A percentile compares a stretch with the other conserved stretches of the same genome.
Conservation (phyloP, 2,329 filamentous ascomycete genomes). For the Ophiostoma ips region DNA sequence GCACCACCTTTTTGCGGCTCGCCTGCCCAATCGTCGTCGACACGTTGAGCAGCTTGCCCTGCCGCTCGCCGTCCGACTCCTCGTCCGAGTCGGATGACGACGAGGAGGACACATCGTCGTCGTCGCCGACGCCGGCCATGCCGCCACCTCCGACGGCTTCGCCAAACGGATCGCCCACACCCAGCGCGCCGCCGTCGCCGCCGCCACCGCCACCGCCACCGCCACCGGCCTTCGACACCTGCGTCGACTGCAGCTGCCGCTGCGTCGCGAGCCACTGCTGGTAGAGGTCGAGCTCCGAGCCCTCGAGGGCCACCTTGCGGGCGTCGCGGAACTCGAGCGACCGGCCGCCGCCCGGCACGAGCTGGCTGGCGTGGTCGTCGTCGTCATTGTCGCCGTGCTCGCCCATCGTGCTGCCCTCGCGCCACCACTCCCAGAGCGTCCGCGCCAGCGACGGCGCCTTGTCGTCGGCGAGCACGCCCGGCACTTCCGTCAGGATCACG, state of each 20-base stretch:
- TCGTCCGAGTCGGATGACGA: slow-evolving; percentile 77
- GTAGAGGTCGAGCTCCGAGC: slow-evolving; percentile 66
- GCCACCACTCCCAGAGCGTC: slow-evolving; percentile 68
- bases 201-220: not conserved
- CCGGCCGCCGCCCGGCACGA: slow-evolving; percentile 51
- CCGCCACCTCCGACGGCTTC: not conserved
- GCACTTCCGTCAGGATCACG: slow-evolving; percentile 72
- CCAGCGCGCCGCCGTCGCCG: not conserved
- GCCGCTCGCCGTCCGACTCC: slow-evolving; percentile 77
- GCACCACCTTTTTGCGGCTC: slow-evolving; percentile 68
- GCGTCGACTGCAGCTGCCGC: slow-evolving; percentile 69
- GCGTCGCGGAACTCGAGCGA: slow-evolving; percentile 47
- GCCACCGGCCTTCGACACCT: slow-evolving; percentile 41
- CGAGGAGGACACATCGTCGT: slow-evolving; percentile 70
- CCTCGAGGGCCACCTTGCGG: slow-evolving; percentile 51
- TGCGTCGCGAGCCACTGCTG: slow-evolving; percentile 88
- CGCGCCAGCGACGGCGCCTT: slow-evolving; percentile 49
- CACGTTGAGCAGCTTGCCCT: slow-evolving; percentile 82
- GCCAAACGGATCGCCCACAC: not conserved
- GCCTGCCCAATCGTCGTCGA: slow-evolving; percentile 75
- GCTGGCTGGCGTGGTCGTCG: slow-evolving; percentile 26
- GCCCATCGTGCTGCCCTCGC: slow-evolving; percentile 38
- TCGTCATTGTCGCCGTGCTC: slow-evolving; percentile 38
- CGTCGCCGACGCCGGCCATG: slow-evolving; percentile 29
- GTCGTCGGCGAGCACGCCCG: slow-evolving; percentile 30